Base-by-base conservation (phyloP, 495 filamentous ascomycete species). In the Xylaria curta region DNA sequence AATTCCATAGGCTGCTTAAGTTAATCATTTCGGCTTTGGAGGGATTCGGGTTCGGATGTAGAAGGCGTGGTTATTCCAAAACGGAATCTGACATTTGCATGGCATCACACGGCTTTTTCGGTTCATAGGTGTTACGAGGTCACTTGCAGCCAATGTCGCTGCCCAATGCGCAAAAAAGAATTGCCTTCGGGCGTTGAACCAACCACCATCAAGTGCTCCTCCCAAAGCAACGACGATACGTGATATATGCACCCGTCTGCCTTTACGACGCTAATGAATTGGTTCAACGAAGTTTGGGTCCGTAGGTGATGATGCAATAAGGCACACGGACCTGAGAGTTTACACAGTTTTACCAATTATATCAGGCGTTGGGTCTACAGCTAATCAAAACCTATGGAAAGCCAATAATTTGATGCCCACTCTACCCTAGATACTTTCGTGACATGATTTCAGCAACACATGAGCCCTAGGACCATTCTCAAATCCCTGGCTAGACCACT, bases 111-210 rank as follows among this genome's bases (percentile, higher is more conserved):
- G 77, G 77, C 77, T 79, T 79, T 79, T 78, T 79, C 77, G 77
- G 77, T 79, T 79, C 76, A 75, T 79, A 79, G 77, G 77, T 79
- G 77, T 79, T 79, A 78, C 71, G 76, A 77, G 77, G 77, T 79
- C 72, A 77, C 72, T 75, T 71, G 75, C 77, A 79, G 77, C 70
- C 76, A 78, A 79, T 76, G 77, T 78, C 70, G 74, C 77, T 79
- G 76, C 77, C 74, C 64, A 78, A 79, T 79, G 76, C 77, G 69
- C 61, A 66, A 66, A 71, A 65, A 65, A 76, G 70, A 76, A 73
- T 76, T 76, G 77, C 76, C 77, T 74, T 78, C 71, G 76, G 77
- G 77, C 72, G 58, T 66, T 75, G 72, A 78, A 73, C 66, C 69
- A 72, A 63, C 53, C 54, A 10, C 49, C 58, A 51, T 64, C 40